Base-by-base conservation (phyloP, 768 basidiomycete species). In the Lanmaoa rubissima region DNA sequence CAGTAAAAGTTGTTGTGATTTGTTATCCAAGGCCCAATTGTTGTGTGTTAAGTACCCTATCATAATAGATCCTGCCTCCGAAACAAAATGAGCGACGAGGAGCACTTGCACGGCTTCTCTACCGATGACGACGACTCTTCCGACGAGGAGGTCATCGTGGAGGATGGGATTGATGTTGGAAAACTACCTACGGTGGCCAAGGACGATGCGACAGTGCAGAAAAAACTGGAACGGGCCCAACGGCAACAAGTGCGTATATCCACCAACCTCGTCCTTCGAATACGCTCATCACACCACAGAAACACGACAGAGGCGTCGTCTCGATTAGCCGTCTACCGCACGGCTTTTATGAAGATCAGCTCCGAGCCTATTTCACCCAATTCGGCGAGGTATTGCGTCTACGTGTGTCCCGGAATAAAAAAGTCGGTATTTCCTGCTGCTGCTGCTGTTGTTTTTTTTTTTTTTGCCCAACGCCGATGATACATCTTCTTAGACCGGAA, bases 301-400 rank as follows among this genome's bases (percentile, higher is more conserved):
- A 85, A 76, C 78, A 78, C 61, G 85, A 92, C 62, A 82, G 82
- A 41, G 97, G 97, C 26, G 93, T 95, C 0, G 68, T 99, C 21
- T 94, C 85, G 77, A 79, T 99, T 52, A 88, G 94, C 16, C 87
- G 94, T 57, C 81, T 99, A 52, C 97, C 97, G 2, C 94, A 98
- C 64, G 97, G 97, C 21, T 98, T 99, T 75, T 96, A 93, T 74
- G 97, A 99, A 74, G 92, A 92, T 53, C 88, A 98, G 73, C 85
- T 98, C 72, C 85, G 84, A 60, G 86, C 84, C 2, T 98, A 98
- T 75, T 97, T 99, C 69, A 82, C 88, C 28, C 97, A 99, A 69
- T 99, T 98, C 61, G 97, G 97, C 5, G 82, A 86, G 42, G 85
- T 99, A 26, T 88, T 91, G 17, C 86, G 96, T 46, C 69, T 98